These are phyloP conservation scores for Chlamydomonas applanata DNA, from an alignment of 139 green algal genomes.

Conservation along the genomic window DNA sequence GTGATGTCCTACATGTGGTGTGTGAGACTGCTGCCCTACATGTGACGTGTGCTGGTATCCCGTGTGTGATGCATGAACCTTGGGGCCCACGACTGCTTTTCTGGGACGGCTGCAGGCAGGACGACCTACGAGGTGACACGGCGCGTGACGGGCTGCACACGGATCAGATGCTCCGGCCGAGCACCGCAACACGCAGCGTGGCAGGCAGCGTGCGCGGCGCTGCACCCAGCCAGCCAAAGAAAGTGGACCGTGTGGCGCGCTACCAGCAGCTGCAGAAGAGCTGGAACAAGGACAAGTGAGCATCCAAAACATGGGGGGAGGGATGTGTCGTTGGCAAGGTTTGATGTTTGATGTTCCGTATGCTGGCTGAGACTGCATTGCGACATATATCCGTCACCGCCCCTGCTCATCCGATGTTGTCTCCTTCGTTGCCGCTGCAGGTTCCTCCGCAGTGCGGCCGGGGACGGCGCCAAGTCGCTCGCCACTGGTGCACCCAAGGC, in stretches of 20 bases:
- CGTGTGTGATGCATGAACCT: no score
- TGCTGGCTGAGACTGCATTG: background rate
- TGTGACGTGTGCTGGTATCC: no score
- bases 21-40: no score
- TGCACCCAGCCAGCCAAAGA: background rate
- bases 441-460: background rate
- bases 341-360: background rate
- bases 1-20: no score
- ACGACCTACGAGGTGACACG: slow-evolving; percentile 11
- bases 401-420: no score
- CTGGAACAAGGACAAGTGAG: slow-evolving; percentile 40
- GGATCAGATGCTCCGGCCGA: background rate
- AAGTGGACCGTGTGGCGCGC: slow-evolving; percentile 35
- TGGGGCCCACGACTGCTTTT: no score
- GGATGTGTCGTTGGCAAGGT: no score
- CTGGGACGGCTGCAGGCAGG: slow-evolving; percentile 17
- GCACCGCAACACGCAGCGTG: background rate
- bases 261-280: slow-evolving; percentile 39
- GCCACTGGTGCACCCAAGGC: background rate
- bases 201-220: background rate
- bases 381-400: no score
- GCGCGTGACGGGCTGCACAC: no score
- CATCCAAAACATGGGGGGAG: no score
- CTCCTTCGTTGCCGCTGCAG: no score
- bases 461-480: background rate